Percentiles rank a stretch among this genome's conserved stretches.
Conservation (phyloP, 73 alveolate genomes). For the Stentor roeselii region DNA sequence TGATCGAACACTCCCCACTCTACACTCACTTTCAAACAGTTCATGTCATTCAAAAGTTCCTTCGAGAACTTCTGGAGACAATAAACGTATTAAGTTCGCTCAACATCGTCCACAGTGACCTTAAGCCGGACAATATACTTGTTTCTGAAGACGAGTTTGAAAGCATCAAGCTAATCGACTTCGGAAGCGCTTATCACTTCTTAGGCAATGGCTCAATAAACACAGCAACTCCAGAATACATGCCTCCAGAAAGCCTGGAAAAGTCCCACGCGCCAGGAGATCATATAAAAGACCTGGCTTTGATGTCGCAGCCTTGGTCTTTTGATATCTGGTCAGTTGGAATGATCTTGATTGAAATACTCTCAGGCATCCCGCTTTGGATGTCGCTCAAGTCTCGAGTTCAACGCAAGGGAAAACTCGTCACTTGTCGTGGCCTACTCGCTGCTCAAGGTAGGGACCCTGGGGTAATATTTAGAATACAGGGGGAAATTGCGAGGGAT, state of each 20-base stretch:
- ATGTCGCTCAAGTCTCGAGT: conserved; percentile 55
- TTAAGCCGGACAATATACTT: conserved; percentile 66
- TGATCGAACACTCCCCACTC: conserved; percentile 40
- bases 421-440: not conserved
- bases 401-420: too few species aligned
- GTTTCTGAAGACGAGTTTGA: conserved; percentile 26
- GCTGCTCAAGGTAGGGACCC: not conserved
- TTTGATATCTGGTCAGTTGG: conserved; percentile 68
- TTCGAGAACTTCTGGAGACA: conserved; percentile 40
- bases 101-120: conserved; percentile 61
- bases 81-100: conserved; percentile 37
- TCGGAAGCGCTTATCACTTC: conserved; percentile 53
- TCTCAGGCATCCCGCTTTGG: conserved; percentile 69
- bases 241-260: conserved; percentile 34
- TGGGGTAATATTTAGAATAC: not conserved
- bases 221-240: conserved; percentile 65
- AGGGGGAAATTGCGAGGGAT: too few species aligned
- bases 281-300: not conserved
- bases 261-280: not conserved
- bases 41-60: conserved; percentile 28
- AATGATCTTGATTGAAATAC: conserved; percentile 49
- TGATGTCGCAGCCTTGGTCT: conserved; percentile 49
- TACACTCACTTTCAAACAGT: conserved; percentile 26
- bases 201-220: conserved; percentile 28
- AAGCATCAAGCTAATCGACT: conserved; percentile 55